Evolutionary conservation across 768 basidiomycete genomes (phyloP).

Genomic region (Clitopilus hobsonii): DNA sequence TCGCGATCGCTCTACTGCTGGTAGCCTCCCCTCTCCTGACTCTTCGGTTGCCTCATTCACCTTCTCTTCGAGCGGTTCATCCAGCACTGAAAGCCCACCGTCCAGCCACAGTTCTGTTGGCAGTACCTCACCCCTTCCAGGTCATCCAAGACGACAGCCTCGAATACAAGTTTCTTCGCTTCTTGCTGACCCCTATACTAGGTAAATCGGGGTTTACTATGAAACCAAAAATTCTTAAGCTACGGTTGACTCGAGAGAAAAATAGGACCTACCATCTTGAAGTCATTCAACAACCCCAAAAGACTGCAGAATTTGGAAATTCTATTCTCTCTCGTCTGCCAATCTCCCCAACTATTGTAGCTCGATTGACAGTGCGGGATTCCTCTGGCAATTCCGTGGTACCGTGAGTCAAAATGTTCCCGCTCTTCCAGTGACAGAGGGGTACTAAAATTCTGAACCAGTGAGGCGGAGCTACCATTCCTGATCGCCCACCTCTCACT

Average conservation of each 20-base stretch:
- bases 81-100: constrained; percentile 35
- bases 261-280: constrained; percentile 72
- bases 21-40: constrained; percentile 46
- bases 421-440: constrained; percentile 1
- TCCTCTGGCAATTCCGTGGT: constrained; percentile 64
- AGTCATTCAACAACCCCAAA: constrained; percentile 80
- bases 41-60: constrained; percentile 35
- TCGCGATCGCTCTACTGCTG: constrained; percentile 17
- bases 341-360: constrained; percentile 79
- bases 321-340: constrained; percentile 75
- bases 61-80: constrained; percentile 32
- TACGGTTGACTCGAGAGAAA: constrained; percentile 1
- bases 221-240: constrained; percentile 13
- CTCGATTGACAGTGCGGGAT: constrained; percentile 73
- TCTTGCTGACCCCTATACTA: constrained; percentile 47
- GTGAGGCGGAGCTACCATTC: constrained; percentile 84
- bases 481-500: constrained; percentile 81
- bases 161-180: constrained; percentile 58
- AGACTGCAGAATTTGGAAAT: constrained; percentile 77
- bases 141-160: constrained; percentile 37
- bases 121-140: constrained; percentile 29
- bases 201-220: constrained; percentile 30
- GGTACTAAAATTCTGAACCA: constrained; percentile 27
- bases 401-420: constrained; percentile 54
- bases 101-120: constrained; percentile 36